These are phyloP conservation scores for Mytilinidion resinicola DNA, from an alignment of 495 filamentous ascomycete genomes.

Conservation along the genomic window DNA sequence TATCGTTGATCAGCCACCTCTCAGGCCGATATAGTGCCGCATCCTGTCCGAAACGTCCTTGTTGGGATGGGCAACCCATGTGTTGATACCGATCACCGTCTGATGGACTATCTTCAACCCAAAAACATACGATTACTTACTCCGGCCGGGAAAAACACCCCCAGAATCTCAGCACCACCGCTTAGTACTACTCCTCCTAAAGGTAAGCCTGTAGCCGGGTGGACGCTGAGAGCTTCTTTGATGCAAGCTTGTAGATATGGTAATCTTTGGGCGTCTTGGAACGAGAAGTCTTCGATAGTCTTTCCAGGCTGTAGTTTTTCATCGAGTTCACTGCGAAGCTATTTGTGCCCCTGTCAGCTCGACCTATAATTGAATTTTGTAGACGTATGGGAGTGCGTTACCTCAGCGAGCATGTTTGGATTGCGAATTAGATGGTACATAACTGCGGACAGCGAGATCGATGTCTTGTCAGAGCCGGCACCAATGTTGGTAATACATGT, in stretches of 20 bases:
- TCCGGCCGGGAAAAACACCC: slow-evolving; percentile 38
- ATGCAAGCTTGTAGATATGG: slow-evolving; percentile 46
- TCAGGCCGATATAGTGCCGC: slow-evolving; percentile 42
- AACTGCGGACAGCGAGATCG: slow-evolving; percentile 45
- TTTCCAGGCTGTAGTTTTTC: not conserved
- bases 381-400: not conserved
- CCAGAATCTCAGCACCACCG: slow-evolving; percentile 38
- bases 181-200: slow-evolving; percentile 40
- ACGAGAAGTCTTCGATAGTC: slow-evolving; percentile 26
- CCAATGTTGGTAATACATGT: slow-evolving; percentile 34
- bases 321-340: no score
- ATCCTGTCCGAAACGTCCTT: slow-evolving; percentile 40
- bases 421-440: slow-evolving; percentile 56
- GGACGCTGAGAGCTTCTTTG: slow-evolving; percentile 43
- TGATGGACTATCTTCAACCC: slow-evolving; percentile 3
- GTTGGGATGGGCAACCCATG: slow-evolving; percentile 50
- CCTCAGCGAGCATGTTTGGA: slow-evolving; percentile 38
- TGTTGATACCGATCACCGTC: slow-evolving; percentile 48
- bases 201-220: slow-evolving; percentile 39
- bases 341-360: no score
- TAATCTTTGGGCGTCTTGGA: slow-evolving; percentile 47
- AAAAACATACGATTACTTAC: not conserved
- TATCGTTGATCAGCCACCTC: slow-evolving; percentile 38
- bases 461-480: slow-evolving; percentile 52
- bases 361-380: no score